These are phyloP conservation scores for Dioszegia hungarica DNA, from an alignment of 768 basidiomycete genomes.

Conservation along the genomic window DNA sequence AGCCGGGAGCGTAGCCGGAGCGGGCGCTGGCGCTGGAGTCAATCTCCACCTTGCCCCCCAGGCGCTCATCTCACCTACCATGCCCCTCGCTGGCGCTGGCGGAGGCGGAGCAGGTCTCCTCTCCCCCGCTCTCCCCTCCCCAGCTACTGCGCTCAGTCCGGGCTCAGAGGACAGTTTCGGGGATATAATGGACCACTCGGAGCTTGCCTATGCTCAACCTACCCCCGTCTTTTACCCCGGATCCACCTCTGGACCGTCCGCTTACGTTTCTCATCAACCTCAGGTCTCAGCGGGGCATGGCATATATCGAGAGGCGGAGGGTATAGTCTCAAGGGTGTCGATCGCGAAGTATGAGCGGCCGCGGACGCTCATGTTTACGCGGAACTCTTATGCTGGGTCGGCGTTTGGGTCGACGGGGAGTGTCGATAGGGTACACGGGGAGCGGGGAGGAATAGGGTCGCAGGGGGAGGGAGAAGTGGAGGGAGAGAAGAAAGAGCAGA, in stretches of 20 bases:
- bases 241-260: too few species aligned
- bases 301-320: background rate
- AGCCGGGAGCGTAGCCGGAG: too few species aligned
- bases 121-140: background rate
- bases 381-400: background rate
- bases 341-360: slow-evolving; percentile 1
- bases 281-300: background rate
- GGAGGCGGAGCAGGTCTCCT: background rate
- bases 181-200: background rate
- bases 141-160: background rate
- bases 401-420: background rate
- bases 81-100: background rate
- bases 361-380: background rate
- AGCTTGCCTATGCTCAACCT: background rate
- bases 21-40: too few species aligned
- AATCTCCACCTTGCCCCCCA: too few species aligned
- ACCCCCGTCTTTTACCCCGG: background rate
- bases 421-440: background rate
- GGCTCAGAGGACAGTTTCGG: slow-evolving; percentile 3
- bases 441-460: background rate
- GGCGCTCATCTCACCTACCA: too few species aligned
- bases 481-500: background rate
- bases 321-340: slow-evolving; percentile 1
- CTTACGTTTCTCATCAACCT: too few species aligned
- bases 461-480: background rate